A percentile compares a stretch with the other conserved stretches of the same genome.
Conservation (phyloP, 768 basidiomycete genomes). For the Lactarius hatsudake region DNA sequence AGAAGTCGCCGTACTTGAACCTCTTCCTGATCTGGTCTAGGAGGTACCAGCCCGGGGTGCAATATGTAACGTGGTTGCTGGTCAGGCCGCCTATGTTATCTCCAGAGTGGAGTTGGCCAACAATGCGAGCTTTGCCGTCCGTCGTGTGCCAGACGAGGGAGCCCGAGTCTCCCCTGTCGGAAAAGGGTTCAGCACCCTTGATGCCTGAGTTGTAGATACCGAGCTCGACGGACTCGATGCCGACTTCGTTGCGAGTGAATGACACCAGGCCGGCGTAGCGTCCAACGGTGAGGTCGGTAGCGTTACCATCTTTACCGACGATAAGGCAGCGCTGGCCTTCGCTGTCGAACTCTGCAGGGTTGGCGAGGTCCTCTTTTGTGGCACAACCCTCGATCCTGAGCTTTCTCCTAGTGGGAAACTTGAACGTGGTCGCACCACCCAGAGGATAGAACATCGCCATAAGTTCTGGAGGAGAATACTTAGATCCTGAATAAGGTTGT, state of each 20-base stretch:
- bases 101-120: constrained; percentile 7
- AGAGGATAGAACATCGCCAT: not conserved
- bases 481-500: constrained; percentile 9
- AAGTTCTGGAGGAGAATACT: not conserved
- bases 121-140: not conserved
- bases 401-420: too few relatives aligned
- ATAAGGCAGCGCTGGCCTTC: constrained; percentile 11
- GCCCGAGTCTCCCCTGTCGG: constrained; percentile 3
- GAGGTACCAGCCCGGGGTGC: not conserved
- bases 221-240: constrained; percentile 1
- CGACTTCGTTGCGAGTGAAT: not conserved
- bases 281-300: not conserved
- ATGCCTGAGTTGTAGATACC: not conserved
- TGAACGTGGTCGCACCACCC: not conserved
- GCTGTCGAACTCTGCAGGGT: not conserved
- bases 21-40: constrained; percentile 8
- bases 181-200: not conserved
- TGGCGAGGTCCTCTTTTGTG: constrained; percentile 1
- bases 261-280: constrained; percentile 1
- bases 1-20: not conserved
- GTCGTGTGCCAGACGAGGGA: not conserved
- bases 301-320: not conserved
- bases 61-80: constrained; percentile 3
- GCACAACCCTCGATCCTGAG: too few relatives aligned
- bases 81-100: not conserved